A percentile compares a stretch with the other conserved stretches of the same genome.
These are phyloP conservation scores for Russula compacta DNA, from an alignment of 768 basidiomycete species.

Conservation along the genomic window DNA sequence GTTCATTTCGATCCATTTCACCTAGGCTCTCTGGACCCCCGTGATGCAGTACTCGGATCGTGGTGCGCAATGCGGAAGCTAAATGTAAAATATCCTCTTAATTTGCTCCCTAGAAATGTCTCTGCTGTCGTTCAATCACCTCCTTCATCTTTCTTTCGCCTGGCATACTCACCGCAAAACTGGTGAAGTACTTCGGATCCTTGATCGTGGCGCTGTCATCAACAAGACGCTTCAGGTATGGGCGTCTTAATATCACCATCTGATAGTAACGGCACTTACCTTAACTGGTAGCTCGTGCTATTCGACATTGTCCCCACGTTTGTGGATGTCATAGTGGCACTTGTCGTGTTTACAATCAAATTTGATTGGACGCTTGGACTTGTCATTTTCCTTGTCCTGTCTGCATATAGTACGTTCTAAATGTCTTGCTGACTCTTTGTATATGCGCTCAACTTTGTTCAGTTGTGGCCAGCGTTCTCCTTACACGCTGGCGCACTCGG, in stretches of 20 bases:
- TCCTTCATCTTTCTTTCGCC: constrained; percentile 77
- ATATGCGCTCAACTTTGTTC: constrained; percentile 9
- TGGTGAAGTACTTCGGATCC: constrained; percentile 74
- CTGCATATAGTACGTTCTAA: constrained; percentile 48
- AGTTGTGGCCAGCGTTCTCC: constrained; percentile 43
- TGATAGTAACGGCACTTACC: constrained; percentile 2
- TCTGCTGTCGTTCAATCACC: constrained; percentile 74
- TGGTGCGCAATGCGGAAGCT: constrained; percentile 29
- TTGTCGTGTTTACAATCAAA: constrained; percentile 50
- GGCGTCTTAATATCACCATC: neutral
- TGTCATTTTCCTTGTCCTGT: constrained; percentile 65
- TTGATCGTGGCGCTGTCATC: constrained; percentile 79
- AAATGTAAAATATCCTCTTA: neutral
- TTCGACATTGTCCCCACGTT: constrained; percentile 81
- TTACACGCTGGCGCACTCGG: constrained; percentile 67
- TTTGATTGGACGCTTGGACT: constrained; percentile 62
- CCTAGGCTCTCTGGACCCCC: constrained; percentile 68
- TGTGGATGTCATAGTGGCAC: constrained; percentile 66
- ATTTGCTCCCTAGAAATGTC: constrained; percentile 58
- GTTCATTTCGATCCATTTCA: neutral
- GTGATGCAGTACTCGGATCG: constrained; percentile 86
- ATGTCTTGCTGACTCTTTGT: neutral
- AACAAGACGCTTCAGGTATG: constrained; percentile 67
- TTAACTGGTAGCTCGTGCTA: constrained; percentile 49
- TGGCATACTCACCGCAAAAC: constrained; percentile 80